These are phyloP conservation scores for Chalara sp. DNA, from an alignment of 2,329 filamentous ascomycete species.

Conservation along the genomic window DNA sequence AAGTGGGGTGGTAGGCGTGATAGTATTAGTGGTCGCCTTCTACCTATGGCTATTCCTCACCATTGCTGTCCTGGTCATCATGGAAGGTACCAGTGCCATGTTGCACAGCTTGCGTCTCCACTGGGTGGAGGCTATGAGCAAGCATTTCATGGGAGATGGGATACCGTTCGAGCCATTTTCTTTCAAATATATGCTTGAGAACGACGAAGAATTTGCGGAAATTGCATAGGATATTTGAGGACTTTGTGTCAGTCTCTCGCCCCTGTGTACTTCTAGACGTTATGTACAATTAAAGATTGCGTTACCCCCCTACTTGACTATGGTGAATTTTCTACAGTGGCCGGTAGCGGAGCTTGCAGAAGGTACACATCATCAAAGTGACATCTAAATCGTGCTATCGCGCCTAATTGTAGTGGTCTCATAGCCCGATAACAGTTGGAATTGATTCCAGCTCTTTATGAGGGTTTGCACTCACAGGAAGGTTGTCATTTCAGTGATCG, in stretches of 20 bases:
- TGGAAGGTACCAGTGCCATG: constrained; percentile 97
- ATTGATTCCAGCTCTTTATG: no score
- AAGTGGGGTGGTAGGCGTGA: constrained; percentile 61
- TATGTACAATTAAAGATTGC: constrained; percentile 9
- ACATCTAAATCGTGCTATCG: no score
- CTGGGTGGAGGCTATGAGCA: constrained; percentile 97
- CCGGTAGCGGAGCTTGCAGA: no score
- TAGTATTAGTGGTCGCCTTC: constrained; percentile 78
- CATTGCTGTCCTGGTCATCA: constrained; percentile 75
- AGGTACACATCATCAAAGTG: no score
- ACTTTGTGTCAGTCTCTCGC: constrained; percentile 4
- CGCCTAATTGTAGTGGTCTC: no score
- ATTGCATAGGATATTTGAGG: constrained; percentile 26
- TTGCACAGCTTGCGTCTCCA: constrained; percentile 85
- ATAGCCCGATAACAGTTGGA: no score
- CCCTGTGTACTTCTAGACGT: constrained; percentile 5
- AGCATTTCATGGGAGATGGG: constrained; percentile 89
- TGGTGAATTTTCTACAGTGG: no score
- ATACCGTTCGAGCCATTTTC: constrained; percentile 85
- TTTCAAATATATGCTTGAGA: constrained; percentile 77
- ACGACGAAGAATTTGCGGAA: constrained; percentile 60
- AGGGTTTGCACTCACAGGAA: no score
- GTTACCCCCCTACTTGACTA: no score
- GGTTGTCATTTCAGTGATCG: no score
- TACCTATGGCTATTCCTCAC: constrained; percentile 85